Conservation (phyloP, 257 asterid genomes). For the Catharanthus roseus region DNA sequence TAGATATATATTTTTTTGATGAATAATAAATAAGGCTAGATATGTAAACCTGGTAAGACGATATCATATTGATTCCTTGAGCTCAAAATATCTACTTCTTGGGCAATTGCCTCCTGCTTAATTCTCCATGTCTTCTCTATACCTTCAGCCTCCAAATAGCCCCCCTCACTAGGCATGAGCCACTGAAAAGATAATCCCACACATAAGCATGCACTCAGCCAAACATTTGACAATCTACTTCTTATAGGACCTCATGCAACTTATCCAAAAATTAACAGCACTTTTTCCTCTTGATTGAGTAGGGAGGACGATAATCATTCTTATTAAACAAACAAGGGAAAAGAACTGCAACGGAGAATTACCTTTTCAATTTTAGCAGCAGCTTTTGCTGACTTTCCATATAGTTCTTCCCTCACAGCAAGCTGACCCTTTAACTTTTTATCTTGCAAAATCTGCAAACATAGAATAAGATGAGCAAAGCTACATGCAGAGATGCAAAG, state of each 20-base stretch:
- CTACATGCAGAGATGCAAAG: background rate
- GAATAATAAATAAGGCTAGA: background rate
- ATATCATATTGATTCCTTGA: conserved; percentile 74
- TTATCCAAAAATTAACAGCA: background rate
- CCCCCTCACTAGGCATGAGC: conserved; percentile 85
- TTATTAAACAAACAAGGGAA: background rate
- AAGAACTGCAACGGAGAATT: background rate
- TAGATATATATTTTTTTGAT: no score
- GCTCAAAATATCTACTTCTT: conserved; percentile 71
- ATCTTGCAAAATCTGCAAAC: conserved; percentile 39
- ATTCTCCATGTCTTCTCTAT: conserved; percentile 86
- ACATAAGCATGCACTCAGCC: background rate
- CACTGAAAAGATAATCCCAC: conserved; percentile 42
- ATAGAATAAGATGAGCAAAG: conserved; percentile 12
- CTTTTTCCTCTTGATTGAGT: background rate
- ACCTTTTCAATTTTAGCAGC: conserved; percentile 91
- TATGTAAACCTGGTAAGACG: conserved; percentile 79
- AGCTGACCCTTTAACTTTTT: conserved; percentile 86
- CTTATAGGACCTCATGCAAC: background rate
- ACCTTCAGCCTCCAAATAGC: conserved; percentile 77
- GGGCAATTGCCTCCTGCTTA: conserved; percentile 66
- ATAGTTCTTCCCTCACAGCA: conserved; percentile 60
- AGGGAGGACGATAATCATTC: background rate
- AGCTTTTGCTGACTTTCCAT: conserved; percentile 70
- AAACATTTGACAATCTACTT: background rate